Evolutionary conservation across 1,139 yeast genomes (phyloP).

Genomic region (Lizanozyma gosingica): DNA sequence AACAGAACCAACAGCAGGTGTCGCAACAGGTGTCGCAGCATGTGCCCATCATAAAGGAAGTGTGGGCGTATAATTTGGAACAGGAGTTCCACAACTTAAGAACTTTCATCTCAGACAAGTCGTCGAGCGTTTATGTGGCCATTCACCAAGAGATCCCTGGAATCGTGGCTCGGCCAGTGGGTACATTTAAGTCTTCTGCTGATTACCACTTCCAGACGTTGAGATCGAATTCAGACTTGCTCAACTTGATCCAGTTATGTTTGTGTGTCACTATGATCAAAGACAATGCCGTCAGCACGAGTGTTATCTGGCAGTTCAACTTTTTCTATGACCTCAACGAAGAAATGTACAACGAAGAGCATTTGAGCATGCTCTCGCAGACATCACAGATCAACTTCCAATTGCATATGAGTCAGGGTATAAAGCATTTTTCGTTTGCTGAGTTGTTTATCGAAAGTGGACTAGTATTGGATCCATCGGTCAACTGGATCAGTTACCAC

Average conservation of each 20-base stretch:
- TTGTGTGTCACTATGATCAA: constrained; percentile 73
- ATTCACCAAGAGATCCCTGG: constrained; percentile 94
- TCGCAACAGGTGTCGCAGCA: constrained; percentile 15
- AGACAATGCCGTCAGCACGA: constrained; percentile 59
- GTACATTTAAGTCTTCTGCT: constrained; percentile 81
- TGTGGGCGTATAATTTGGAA: constrained; percentile 81
- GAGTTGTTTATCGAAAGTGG: constrained; percentile 85
- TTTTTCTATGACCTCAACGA: constrained; percentile 66
- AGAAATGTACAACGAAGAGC: constrained; percentile 82
- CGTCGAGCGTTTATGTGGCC: constrained; percentile 52
- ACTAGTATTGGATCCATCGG: constrained; percentile 58
- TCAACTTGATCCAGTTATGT: constrained; percentile 81
- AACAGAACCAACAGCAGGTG: constrained; percentile 7
- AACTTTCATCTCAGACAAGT: constrained; percentile 53
- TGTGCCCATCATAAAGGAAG: constrained; percentile 49
- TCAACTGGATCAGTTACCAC: constrained; percentile 89
- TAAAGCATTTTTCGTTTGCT: constrained; percentile 72
- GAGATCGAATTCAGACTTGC: constrained; percentile 81
- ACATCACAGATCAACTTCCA: constrained; percentile 81
- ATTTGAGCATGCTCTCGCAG: constrained; percentile 55
- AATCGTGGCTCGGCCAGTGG: constrained; percentile 91
- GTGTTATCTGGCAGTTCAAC: constrained; percentile 88
- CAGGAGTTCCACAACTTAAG: constrained; percentile 72
- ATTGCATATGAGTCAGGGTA: constrained; percentile 69
- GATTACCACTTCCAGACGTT: constrained; percentile 96